phyloP scores from a whole-genome alignment of 345 rosid species.

The Toxicodendron radicans region DNA sequence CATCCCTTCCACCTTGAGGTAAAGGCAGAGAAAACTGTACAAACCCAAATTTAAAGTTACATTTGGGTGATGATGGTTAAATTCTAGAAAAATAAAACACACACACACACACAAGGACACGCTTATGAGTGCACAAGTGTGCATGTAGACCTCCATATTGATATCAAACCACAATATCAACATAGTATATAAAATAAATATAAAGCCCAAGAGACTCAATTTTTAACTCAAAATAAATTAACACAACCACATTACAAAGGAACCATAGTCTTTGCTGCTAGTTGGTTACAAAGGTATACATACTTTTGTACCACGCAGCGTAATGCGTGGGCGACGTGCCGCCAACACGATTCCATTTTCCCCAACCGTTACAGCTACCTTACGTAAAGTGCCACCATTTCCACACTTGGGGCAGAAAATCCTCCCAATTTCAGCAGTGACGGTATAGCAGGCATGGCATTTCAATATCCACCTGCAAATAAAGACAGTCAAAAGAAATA shows the following conservation, averaged over 20 bases:
- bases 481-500: slow-evolving; percentile 9
- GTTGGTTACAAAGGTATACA: slow-evolving; percentile 16
- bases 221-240: not conserved
- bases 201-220: not conserved
- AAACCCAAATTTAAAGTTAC: slow-evolving; percentile 14
- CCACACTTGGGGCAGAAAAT: slow-evolving; percentile 95
- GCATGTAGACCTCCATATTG: no score
- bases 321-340: slow-evolving; percentile 63
- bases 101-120: not conserved
- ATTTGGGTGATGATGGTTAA: not conserved
- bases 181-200: not conserved
- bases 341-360: slow-evolving; percentile 73
- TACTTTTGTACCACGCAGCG: slow-evolving; percentile 85
- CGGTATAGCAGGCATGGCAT: slow-evolving; percentile 94
- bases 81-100: not conserved
- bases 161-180: not conserved
- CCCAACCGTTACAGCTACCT: slow-evolving; percentile 79
- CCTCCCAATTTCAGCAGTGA: slow-evolving; percentile 82
- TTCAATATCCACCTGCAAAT: slow-evolving; percentile 80
- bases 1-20: slow-evolving; percentile 95
- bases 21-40: slow-evolving; percentile 79
- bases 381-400: slow-evolving; percentile 88
- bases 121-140: no score
- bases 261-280: not conserved
- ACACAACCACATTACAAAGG: not conserved